These are phyloP conservation scores for Nadsonia fulvescens DNA, from an alignment of 805 yeast genomes.

Conservation along the genomic window DNA sequence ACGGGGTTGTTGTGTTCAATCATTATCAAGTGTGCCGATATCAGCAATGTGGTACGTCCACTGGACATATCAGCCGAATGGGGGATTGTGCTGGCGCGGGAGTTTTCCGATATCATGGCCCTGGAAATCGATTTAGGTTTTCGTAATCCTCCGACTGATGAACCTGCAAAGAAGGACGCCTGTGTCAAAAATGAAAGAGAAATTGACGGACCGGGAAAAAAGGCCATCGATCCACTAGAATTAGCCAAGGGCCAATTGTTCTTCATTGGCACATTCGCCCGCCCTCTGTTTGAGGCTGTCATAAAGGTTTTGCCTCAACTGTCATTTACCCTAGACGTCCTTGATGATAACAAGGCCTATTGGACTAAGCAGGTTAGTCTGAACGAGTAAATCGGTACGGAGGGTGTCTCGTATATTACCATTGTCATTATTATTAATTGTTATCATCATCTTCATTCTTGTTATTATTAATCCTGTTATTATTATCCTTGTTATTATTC, in stretches of 20 bases:
- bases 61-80: conserved; percentile 60
- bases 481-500: too few relatives aligned
- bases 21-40: conserved; percentile 86
- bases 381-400: too few relatives aligned
- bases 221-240: background rate
- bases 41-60: conserved; percentile 80
- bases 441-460: too few relatives aligned
- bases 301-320: conserved; percentile 39
- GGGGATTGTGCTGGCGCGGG: conserved; percentile 68
- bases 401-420: too few relatives aligned
- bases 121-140: conserved; percentile 27
- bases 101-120: conserved; percentile 47
- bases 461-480: too few relatives aligned
- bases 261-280: conserved; percentile 70
- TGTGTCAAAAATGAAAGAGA: too few relatives aligned
- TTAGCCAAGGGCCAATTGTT: conserved; percentile 62
- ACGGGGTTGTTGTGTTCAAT: conserved; percentile 37
- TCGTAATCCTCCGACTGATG: conserved; percentile 6
- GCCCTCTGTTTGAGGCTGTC: conserved; percentile 50
- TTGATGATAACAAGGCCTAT: conserved; percentile 33
- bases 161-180: conserved; percentile 1
- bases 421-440: too few relatives aligned
- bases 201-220: too few relatives aligned
- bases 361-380: too few relatives aligned
- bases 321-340: conserved; percentile 36